A percentile compares a stretch with the other conserved stretches of the same genome.
Evolutionary conservation across 2,329 filamentous ascomycete species (phyloP).

Genomic region (Fusarium proliferatum): DNA sequence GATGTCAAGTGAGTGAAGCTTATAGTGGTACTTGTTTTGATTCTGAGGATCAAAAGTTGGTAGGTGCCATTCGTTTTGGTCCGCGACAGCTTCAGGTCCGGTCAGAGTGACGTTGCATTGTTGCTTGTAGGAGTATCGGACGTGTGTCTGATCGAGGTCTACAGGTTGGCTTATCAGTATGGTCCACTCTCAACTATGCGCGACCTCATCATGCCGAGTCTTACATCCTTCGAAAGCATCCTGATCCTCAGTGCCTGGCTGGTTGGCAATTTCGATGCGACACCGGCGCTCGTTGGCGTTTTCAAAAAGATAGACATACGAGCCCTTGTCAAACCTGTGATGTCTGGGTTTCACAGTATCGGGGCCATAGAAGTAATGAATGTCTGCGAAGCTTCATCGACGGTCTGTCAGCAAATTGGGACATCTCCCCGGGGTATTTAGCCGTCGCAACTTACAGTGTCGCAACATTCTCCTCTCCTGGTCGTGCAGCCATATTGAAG

Average conservation of each 20-base stretch:
- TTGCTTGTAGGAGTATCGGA: slow-evolving; percentile 80
- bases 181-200: not conserved
- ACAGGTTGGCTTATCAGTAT: slow-evolving; percentile 15
- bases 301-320: slow-evolving; percentile 84
- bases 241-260: slow-evolving; percentile 78
- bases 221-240: slow-evolving; percentile 83
- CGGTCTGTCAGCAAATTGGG: slow-evolving; percentile 16
- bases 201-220: slow-evolving; percentile 46
- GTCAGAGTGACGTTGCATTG: slow-evolving; percentile 76
- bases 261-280: slow-evolving; percentile 80
- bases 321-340: slow-evolving; percentile 82
- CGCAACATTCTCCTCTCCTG: slow-evolving; percentile 63
- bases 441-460: slow-evolving; percentile 57
- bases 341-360: slow-evolving; percentile 75
- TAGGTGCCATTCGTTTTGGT: slow-evolving; percentile 77
- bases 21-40: slow-evolving; percentile 83
- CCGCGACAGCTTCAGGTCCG: slow-evolving; percentile 63
- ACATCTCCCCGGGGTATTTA: not conserved
- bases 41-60: slow-evolving; percentile 78
- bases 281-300: slow-evolving; percentile 74
- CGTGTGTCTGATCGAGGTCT: slow-evolving; percentile 74
- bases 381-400: slow-evolving; percentile 73
- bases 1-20: slow-evolving; percentile 78
- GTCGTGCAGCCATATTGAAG: slow-evolving; percentile 57
- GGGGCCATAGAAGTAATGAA: slow-evolving; percentile 83